These are phyloP conservation scores for Dissophora ornata DNA, from an alignment of 192 early-diverging fungal genomes.

Conservation along the genomic window DNA sequence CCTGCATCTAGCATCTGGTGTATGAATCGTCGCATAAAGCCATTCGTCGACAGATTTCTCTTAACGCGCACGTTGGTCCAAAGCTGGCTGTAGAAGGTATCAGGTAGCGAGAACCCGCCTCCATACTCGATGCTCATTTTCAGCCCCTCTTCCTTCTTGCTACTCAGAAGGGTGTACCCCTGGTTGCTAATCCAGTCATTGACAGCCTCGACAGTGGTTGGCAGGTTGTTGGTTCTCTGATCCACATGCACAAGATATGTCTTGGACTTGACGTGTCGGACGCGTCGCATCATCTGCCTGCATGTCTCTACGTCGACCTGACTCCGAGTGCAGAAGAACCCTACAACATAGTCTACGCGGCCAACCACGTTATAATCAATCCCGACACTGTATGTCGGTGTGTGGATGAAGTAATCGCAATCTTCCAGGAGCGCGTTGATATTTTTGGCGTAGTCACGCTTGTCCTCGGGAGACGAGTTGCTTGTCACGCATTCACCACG, in stretches of 20 bases:
- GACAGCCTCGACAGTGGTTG: constrained; percentile 7
- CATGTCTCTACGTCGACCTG: constrained; percentile 17
- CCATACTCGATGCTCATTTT: not conserved
- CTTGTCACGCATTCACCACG: constrained; percentile 9
- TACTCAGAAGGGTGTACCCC: too few species aligned
- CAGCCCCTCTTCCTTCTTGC: too few species aligned
- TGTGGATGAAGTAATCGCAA: constrained; percentile 22
- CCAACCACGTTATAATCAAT: constrained; percentile 17
- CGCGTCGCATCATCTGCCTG: constrained; percentile 23
- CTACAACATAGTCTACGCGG: constrained; percentile 20
- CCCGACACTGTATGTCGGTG: constrained; percentile 12
- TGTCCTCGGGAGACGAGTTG: not conserved
- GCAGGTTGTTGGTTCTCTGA: constrained; percentile 2
- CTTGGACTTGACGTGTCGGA: constrained; percentile 20
- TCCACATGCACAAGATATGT: constrained; percentile 18
- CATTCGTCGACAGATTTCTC: not conserved
- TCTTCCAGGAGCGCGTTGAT: constrained; percentile 18
- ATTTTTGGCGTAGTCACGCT: constrained; percentile 14
- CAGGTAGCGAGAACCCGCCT: not conserved
- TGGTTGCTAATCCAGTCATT: not conserved
- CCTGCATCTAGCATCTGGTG: not conserved
- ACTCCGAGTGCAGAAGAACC: constrained; percentile 21
- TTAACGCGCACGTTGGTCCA: not conserved
- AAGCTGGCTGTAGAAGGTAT: not conserved
- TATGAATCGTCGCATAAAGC: not conserved